Evolutionary conservation across 495 filamentous ascomycete species (phyloP).

Genomic region (Hypoxylon perforatum): DNA sequence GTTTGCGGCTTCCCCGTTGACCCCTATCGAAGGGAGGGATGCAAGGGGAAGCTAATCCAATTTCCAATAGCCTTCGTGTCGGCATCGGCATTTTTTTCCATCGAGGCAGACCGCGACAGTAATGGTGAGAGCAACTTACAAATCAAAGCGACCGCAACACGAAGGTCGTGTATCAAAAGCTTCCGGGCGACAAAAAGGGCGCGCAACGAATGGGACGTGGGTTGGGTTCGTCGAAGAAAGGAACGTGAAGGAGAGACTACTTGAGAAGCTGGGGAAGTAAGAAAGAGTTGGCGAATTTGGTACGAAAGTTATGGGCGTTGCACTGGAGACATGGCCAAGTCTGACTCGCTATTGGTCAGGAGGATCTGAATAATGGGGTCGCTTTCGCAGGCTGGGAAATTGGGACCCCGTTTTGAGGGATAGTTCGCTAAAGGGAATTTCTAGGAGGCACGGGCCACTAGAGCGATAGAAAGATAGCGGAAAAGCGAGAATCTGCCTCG

Average conservation of each 20-base stretch:
- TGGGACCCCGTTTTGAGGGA: conserved; percentile 43
- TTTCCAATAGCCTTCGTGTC: conserved; percentile 33
- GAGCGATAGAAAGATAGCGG: neutral
- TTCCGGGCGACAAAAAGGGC: conserved; percentile 35
- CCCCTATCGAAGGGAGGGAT: conserved; percentile 43
- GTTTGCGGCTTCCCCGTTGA: conserved; percentile 19
- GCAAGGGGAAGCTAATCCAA: conserved; percentile 40
- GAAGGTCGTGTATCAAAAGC: conserved; percentile 23
- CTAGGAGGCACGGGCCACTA: conserved; percentile 2
- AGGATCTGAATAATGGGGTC: conserved; percentile 31
- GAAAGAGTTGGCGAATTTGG: conserved; percentile 40
- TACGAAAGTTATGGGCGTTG: conserved; percentile 31
- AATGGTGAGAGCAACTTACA: conserved; percentile 30
- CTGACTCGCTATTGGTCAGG: conserved; percentile 21
- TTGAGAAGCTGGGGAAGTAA: conserved; percentile 43
- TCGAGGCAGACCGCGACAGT: conserved; percentile 18
- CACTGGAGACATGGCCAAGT: conserved; percentile 23
- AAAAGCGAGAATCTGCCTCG: conserved; percentile 9
- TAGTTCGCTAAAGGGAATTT: conserved; percentile 23
- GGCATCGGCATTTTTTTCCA: conserved; percentile 29
- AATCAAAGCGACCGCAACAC: conserved; percentile 32
- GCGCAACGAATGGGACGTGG: conserved; percentile 32
- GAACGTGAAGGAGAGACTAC: conserved; percentile 43
- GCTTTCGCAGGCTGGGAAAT: conserved; percentile 50
- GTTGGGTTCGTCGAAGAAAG: conserved; percentile 34